A percentile compares a stretch with the other conserved stretches of the same genome.
Conservation (phyloP, 148 eudicot species). For the Rhododendron griersonianum region DNA sequence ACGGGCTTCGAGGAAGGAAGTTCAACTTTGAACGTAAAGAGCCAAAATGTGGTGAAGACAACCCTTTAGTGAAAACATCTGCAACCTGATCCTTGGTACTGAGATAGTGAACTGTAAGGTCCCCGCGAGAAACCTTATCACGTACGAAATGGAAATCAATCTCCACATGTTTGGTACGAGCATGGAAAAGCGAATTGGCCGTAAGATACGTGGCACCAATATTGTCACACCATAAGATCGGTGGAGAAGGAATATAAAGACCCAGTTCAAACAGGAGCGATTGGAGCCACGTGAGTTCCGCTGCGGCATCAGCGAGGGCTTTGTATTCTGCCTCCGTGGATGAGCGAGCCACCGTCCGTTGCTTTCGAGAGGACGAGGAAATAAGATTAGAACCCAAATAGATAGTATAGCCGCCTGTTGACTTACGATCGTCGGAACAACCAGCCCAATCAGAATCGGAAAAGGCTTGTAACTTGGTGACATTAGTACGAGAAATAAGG, state of each 20-base stretch:
- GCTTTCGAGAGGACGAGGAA: not conserved
- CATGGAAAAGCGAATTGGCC: not conserved
- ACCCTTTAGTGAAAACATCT: too few species aligned
- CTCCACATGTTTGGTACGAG: not conserved
- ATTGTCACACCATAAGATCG: constrained; percentile 5
- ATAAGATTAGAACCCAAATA: not conserved
- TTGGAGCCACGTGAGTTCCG: not conserved
- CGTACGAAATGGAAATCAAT: too few species aligned
- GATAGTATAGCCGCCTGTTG: not conserved
- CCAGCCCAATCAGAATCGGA: not conserved
- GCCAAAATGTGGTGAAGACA: too few species aligned
- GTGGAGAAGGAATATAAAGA: not conserved
- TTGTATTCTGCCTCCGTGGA: not conserved
- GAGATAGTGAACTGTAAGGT: too few species aligned
- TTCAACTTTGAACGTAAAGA: too few species aligned
- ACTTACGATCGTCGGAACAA: not conserved
- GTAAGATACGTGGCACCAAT: not conserved
- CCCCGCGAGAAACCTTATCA: too few species aligned
- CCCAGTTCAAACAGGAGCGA: not conserved
- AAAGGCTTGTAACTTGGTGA: not conserved
- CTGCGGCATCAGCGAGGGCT: not conserved
- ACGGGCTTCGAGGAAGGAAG: too few species aligned
- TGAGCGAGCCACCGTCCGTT: not conserved
- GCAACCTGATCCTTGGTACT: too few species aligned
- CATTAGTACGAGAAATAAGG: not conserved